Conservation (phyloP, 2,329 filamentous ascomycete species). For the Aspergillus sp. region DNA sequence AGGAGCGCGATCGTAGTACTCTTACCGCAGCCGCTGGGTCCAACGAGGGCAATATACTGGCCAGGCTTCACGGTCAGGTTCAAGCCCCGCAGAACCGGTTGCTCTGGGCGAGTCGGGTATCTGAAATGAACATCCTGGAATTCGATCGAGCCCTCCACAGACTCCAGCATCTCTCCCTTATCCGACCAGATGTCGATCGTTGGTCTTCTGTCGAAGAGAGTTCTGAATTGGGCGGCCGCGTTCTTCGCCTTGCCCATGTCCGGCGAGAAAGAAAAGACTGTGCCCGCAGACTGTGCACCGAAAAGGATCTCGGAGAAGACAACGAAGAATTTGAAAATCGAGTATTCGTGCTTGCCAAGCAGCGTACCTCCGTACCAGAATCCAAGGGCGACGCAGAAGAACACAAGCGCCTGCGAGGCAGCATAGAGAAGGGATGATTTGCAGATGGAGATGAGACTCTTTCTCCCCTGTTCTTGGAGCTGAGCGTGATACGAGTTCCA, state of each 20-base stretch:
- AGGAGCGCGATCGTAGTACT: conserved; percentile 88
- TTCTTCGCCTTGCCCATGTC: conserved; percentile 93
- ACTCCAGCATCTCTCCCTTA: conserved; percentile 62
- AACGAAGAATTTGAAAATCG: conserved; percentile 85
- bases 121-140: conserved; percentile 93
- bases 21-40: conserved; percentile 93
- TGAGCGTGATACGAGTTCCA: conserved; percentile 67
- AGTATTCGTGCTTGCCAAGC: conserved; percentile 69
- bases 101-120: conserved; percentile 86
- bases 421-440: conserved; percentile 80
- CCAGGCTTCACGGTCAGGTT: conserved; percentile 54
- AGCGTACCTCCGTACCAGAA: conserved; percentile 90
- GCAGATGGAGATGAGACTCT: conserved; percentile 70
- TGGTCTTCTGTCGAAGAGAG: conserved; percentile 78
- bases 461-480: conserved; percentile 64
- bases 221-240: conserved; percentile 76
- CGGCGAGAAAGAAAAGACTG: conserved; percentile 83
- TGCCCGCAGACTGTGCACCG: conserved; percentile 86
- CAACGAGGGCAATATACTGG: conserved; percentile 71
- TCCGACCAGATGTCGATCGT: conserved; percentile 77
- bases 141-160: conserved; percentile 75
- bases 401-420: conserved; percentile 77
- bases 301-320: conserved; percentile 88
- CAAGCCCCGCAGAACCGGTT: conserved; percentile 85
- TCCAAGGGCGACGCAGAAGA: conserved; percentile 79